Evolutionary conservation across 2,329 filamentous ascomycete species (phyloP).

Genomic region (Colletotrichum filicis): DNA sequence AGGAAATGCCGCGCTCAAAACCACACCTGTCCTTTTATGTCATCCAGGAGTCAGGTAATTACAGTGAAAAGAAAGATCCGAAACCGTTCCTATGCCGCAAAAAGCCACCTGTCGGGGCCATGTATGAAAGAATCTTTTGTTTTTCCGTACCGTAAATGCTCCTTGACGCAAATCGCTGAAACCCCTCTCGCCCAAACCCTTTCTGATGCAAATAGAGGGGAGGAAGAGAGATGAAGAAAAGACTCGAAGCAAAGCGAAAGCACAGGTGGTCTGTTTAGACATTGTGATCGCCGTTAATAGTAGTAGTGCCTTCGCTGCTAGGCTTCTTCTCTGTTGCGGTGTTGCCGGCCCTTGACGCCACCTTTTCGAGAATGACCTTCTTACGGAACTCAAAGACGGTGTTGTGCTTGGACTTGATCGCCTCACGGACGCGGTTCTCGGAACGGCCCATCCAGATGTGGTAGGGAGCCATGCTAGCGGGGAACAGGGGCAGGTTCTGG

Average conservation of each 20-base stretch:
- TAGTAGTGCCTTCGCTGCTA: constrained; percentile 28
- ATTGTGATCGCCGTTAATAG: constrained; percentile 27
- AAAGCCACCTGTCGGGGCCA: constrained; percentile 10
- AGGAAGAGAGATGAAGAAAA: constrained; percentile 18
- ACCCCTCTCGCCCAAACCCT: constrained; percentile 11
- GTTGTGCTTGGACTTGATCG: constrained; percentile 53
- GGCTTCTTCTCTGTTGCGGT: constrained; percentile 17
- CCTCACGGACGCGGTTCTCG: constrained; percentile 50
- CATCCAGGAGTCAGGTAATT: constrained; percentile 22
- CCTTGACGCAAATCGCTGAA: constrained; percentile 28
- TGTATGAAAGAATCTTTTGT: constrained; percentile 6
- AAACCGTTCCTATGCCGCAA: constrained; percentile 15
- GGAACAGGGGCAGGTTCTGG: constrained; percentile 66
- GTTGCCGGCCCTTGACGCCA: constrained; percentile 8
- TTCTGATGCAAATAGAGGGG: neutral
- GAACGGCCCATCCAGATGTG: constrained; percentile 52
- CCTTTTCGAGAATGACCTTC: constrained; percentile 32
- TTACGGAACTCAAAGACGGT: constrained; percentile 36
- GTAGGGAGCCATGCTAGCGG: constrained; percentile 56
- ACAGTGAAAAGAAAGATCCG: constrained; percentile 28
- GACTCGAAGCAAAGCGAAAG: neutral
- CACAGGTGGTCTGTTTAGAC: neutral
- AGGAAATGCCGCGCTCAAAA: constrained; percentile 26
- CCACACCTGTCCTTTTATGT: constrained; percentile 12
- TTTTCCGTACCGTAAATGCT: constrained; percentile 33